A percentile compares a stretch with the other conserved stretches of the same genome.
Evolutionary conservation across 2,329 filamentous ascomycete genomes (phyloP).

Genomic region (Clonostachys solani): DNA sequence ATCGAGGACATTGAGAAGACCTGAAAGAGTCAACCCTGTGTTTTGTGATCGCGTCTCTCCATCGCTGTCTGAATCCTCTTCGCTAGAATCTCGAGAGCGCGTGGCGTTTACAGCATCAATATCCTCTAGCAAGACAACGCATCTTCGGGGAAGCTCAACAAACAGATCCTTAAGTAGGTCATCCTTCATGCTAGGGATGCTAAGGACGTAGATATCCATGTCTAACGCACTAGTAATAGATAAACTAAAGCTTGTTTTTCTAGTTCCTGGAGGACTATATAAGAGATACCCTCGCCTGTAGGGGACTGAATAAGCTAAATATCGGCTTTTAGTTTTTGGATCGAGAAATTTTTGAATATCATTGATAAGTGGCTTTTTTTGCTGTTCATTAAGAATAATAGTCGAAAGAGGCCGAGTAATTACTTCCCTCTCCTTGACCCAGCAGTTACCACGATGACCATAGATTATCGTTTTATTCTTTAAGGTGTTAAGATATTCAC

Average conservation of each 20-base stretch:
- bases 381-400: too few species aligned
- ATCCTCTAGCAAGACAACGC: slow-evolving; percentile 64
- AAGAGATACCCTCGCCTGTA: slow-evolving; percentile 76
- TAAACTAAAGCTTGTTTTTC: slow-evolving; percentile 66
- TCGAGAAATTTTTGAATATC: too few species aligned
- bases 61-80: slow-evolving; percentile 10
- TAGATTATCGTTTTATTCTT: too few species aligned
- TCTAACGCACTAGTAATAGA: slow-evolving; percentile 63
- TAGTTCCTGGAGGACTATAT: slow-evolving; percentile 70
- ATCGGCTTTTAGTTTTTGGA: too few species aligned
- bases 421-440: too few species aligned
- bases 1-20: slow-evolving; percentile 79
- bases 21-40: slow-evolving; percentile 68
- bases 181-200: slow-evolving; percentile 51
- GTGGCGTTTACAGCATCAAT: slow-evolving; percentile 50
- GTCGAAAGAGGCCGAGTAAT: too few species aligned
- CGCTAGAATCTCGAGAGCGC: slow-evolving; percentile 12
- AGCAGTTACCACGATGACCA: too few species aligned
- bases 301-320: slow-evolving; percentile 36
- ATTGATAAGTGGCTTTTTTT: too few species aligned
- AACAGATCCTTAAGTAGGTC: slow-evolving; percentile 57
- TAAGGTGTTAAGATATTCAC: too few species aligned
- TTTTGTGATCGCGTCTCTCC: slow-evolving; percentile 10
- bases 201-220: slow-evolving; percentile 62
- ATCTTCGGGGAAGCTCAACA: slow-evolving; percentile 54